Percentiles rank a stretch among this genome's conserved stretches.
These are phyloP conservation scores for Haematococcus sp. DNA, from an alignment of 139 green algal species.

Conservation along the genomic window DNA sequence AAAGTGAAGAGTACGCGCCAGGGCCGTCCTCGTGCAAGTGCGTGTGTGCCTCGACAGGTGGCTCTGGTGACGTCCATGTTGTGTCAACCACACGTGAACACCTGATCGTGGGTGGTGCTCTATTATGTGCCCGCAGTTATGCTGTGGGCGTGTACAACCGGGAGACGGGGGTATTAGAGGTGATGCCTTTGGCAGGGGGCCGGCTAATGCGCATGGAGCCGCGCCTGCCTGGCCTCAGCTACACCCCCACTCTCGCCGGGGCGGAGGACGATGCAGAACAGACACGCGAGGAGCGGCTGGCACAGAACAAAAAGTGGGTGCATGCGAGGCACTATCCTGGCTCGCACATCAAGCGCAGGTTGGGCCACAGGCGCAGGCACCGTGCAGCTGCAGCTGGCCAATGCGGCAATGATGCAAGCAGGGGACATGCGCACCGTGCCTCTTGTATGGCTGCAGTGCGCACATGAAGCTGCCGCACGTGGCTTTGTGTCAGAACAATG, in stretches of 20 bases:
- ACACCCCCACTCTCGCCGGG: not conserved
- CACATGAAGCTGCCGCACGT: not conserved
- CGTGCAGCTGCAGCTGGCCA: no score
- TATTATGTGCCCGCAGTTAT: no score
- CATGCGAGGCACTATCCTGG: not conserved
- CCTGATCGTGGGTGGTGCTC: no score
- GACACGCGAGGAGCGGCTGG: slow-evolving; percentile 15
- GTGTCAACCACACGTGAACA: not conserved
- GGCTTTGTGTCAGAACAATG: not conserved
- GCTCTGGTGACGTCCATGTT: not conserved
- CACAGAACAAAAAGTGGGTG: slow-evolving; percentile 20
- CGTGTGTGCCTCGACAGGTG: not conserved
- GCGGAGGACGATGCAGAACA: not conserved
- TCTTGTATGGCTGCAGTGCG: no score
- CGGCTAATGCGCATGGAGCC: slow-evolving; percentile 28
- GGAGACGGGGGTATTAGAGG: slow-evolving; percentile 8
- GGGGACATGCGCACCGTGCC: no score
- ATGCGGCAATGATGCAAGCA: no score
- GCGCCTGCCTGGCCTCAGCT: slow-evolving; percentile 14
- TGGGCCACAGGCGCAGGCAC: no score
- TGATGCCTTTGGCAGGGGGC: slow-evolving; percentile 8
- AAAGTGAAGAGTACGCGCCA: slow-evolving; percentile 3
- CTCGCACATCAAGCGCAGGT: no score
- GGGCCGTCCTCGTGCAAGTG: slow-evolving; percentile 4
- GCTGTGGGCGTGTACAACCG: slow-evolving; percentile 22